Evolutionary conservation across 2,329 filamentous ascomycete species (phyloP).

Genomic region (Epichloe sp.): DNA sequence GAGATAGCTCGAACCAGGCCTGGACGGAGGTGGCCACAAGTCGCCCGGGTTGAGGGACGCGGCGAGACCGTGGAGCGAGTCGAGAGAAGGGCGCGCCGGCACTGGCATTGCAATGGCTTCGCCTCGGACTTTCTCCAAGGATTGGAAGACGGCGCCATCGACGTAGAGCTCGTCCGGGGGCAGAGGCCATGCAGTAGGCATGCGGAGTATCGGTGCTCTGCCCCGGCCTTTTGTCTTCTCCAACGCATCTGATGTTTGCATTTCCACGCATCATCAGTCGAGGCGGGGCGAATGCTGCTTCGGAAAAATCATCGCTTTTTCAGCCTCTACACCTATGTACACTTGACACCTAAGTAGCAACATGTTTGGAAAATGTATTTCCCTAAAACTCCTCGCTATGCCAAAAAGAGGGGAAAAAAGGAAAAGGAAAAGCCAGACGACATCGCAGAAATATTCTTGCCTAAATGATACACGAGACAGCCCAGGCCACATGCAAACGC

Average conservation of each 20-base stretch:
- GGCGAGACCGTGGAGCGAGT: conserved; percentile 31
- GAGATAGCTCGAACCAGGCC: conserved; percentile 38
- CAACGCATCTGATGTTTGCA: too few species aligned
- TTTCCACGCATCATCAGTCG: too few species aligned
- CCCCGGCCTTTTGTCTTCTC: too few species aligned
- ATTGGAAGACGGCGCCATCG: conserved; percentile 8
- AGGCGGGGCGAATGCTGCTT: too few species aligned
- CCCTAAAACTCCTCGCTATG: conserved; percentile 1
- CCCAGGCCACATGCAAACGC: not conserved
- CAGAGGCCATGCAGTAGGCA: too few species aligned
- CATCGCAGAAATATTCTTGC: not conserved
- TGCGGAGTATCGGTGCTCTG: too few species aligned
- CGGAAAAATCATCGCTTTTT: not conserved
- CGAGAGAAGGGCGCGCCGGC: conserved; percentile 13
- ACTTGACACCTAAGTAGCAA: not conserved
- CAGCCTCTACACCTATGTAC: not conserved
- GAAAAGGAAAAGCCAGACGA: not conserved
- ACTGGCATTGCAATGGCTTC: conserved; percentile 4
- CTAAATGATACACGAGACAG: not conserved
- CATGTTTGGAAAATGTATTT: not conserved
- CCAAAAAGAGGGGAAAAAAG: not conserved
- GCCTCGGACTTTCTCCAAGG: not conserved
- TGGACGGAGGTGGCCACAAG: conserved; percentile 36
- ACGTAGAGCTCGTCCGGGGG: conserved; percentile 14
- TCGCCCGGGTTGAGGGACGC: conserved; percentile 27